Evolutionary conservation across 805 yeast species (phyloP), one percentile per base, ranked within the genome.

Genomic region (Saturnispora gosingensis): DNA sequence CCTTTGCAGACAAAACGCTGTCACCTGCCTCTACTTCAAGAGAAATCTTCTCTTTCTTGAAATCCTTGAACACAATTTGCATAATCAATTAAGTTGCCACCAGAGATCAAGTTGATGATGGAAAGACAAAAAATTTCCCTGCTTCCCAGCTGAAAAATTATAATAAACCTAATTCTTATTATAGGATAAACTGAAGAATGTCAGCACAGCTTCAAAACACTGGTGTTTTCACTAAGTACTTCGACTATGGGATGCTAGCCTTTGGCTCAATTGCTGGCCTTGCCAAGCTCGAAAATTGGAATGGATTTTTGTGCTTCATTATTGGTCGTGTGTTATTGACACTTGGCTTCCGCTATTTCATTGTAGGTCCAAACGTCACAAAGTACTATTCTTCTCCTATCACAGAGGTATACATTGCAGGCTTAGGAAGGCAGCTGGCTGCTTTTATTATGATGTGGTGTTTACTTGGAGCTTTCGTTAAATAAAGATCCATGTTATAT

Each of bases 41-140:
- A 28, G 88, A 78, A 67, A 90, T 80, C 65, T 82, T 85, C 65
- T 88, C 89, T 72, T 91, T 93, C 72, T 93, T 90, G 72, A 93
- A 86, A 70, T 93, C 96, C 67, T 90, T 89, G 67, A 93, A 82
- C 48, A 83, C 76, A 58, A 89, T 72, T 69, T 84, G 83, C 96
- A 88, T 89, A 25, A 24, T 38, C 24, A 38, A 38, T 38, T 38
- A 38, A 38, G 42, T 25, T 22, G 51, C 51, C 51, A 49, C 51
- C 28, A 15, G 30, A 76, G 20, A 46, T 32, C 20, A 32, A 25
- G 16, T 5, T 24, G 15, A 32, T 11, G 28, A 18, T 32, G 46
- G 16, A 32, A 35, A 16, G 28, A 16, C 24, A 24, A 43, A 43
- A 43, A 43, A 43, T 15, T 25, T 25, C 25, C 13, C 13, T 16